Conservation (phyloP, 345 rosid species). For the Bruguiera gymnorhiza region DNA sequence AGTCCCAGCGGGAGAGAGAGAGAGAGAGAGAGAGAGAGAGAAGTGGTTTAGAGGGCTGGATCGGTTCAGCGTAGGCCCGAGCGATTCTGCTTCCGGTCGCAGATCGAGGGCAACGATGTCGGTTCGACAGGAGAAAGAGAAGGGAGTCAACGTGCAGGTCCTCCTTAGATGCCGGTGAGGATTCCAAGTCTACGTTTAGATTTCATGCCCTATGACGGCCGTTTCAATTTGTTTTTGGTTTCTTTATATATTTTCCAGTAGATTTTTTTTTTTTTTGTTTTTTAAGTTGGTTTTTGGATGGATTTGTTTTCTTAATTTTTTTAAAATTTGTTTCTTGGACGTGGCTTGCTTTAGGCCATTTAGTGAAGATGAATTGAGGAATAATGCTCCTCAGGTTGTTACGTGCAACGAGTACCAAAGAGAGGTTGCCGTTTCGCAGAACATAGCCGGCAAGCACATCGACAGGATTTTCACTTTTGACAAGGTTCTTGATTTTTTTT, state of each 20-base stretch:
- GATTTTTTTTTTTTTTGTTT: too few species aligned
- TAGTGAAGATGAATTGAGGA: slow-evolving; percentile 87
- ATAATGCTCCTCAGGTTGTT: slow-evolving; percentile 89
- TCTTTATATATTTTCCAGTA: neutral
- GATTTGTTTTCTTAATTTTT: neutral
- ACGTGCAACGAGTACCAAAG: slow-evolving; percentile 83
- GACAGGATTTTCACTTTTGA: slow-evolving; percentile 97
- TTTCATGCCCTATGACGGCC: neutral
- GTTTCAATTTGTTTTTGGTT: neutral
- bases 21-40: slow-evolving; percentile 16
- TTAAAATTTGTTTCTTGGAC: neutral
- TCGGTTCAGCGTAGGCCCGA: slow-evolving; percentile 12
- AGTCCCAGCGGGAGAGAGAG: neutral
- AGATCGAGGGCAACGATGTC: slow-evolving; percentile 54
- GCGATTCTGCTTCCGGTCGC: slow-evolving; percentile 46
- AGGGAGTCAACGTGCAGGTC: slow-evolving; percentile 97
- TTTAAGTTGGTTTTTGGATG: neutral
- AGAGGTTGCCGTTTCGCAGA: slow-evolving; percentile 94
- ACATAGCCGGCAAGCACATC: slow-evolving; percentile 86
- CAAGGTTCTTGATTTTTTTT: slow-evolving; percentile 44
- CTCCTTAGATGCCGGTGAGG: slow-evolving; percentile 97
- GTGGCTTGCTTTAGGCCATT: slow-evolving; percentile 59
- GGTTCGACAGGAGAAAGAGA: slow-evolving; percentile 91
- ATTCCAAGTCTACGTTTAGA: neutral
- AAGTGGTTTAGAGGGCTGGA: slow-evolving; percentile 1